phyloP scores from a whole-genome alignment of 495 filamentous ascomycete species.

The Saxophila tyrrhenica region DNA sequence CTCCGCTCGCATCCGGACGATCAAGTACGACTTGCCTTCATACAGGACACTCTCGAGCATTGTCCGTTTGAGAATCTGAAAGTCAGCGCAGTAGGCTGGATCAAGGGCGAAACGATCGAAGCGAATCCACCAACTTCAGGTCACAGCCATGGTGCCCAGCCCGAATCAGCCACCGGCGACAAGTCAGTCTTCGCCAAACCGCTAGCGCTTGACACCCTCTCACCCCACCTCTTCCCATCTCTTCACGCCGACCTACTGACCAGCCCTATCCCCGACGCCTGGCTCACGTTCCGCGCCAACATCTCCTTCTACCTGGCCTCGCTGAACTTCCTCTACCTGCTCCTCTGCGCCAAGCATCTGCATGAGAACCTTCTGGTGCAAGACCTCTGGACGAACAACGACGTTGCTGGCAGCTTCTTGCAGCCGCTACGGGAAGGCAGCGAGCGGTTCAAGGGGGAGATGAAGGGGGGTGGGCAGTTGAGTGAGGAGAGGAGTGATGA shows the following conservation, averaged over 20 bases:
- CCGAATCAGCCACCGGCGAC: conserved; percentile 29
- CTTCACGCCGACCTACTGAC: conserved; percentile 22
- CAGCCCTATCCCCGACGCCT: conserved; percentile 25
- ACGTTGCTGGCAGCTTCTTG: conserved; percentile 34
- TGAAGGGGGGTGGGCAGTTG: conserved; percentile 25
- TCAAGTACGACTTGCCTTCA: conserved; percentile 57
- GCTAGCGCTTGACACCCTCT: conserved; percentile 36
- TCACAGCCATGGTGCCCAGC: conserved; percentile 3
- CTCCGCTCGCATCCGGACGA: conserved; percentile 68
- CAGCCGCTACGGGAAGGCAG: conserved; percentile 38
- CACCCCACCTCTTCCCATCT: conserved; percentile 40
- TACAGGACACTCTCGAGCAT: conserved; percentile 70
- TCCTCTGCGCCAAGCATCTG: conserved; percentile 39
- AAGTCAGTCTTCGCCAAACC: conserved; percentile 47
- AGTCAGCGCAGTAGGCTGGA: conserved; percentile 71
- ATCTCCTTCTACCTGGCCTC: conserved; percentile 38
- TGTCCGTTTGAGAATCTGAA: conserved; percentile 66
- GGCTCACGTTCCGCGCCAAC: conserved; percentile 32
- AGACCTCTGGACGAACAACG: conserved; percentile 35
- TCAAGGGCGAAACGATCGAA: conserved; percentile 70
- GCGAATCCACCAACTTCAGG: conserved; percentile 31
- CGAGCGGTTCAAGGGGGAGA: conserved; percentile 31
- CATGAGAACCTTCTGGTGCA: conserved; percentile 35
- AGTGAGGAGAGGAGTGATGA: conserved; percentile 10
- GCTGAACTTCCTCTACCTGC: conserved; percentile 43